phyloP scores from a whole-genome alignment of 345 rosid species.

The Linum lewisii region DNA sequence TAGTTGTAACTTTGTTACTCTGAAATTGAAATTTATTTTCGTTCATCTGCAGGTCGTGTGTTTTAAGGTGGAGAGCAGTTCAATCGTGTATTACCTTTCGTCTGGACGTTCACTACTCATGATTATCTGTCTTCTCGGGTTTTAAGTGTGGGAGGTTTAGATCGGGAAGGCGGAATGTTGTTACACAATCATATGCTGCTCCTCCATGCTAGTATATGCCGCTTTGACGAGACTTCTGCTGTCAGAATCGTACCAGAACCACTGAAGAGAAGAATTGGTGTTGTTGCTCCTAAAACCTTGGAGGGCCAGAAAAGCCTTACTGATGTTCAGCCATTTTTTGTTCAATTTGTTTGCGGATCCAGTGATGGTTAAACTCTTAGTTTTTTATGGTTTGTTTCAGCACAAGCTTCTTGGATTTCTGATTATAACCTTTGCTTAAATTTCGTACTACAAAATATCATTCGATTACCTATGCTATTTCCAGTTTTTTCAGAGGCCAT shows the following conservation, averaged over 20 bases:
- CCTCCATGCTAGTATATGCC: conserved; percentile 22
- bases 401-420: too few species aligned
- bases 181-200: conserved; percentile 28
- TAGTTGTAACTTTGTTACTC: too few species aligned
- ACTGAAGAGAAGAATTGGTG: conserved; percentile 65
- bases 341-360: conserved; percentile 93
- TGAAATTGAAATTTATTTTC: too few species aligned
- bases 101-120: too few species aligned
- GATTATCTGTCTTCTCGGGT: too few species aligned
- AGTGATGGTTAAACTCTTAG: conserved; percentile 26
- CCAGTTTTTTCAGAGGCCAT: conserved; percentile 67
- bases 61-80: too few species aligned
- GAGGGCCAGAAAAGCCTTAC: conserved; percentile 79
- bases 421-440: too few species aligned
- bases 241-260: conserved; percentile 23
- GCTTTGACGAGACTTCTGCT: conserved; percentile 20
- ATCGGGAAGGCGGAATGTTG: conserved; percentile 28
- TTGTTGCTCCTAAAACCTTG: conserved; percentile 77
- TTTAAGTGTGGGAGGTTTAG: neutral
- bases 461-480: conserved; percentile 76
- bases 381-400: neutral
- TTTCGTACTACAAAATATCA: conserved; percentile 54
- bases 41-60: too few species aligned
- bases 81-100: too few species aligned
- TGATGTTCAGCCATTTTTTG: conserved; percentile 81